phyloP scores from a whole-genome alignment of 2,329 filamentous ascomycete species.

The Fusarium begoniae region DNA sequence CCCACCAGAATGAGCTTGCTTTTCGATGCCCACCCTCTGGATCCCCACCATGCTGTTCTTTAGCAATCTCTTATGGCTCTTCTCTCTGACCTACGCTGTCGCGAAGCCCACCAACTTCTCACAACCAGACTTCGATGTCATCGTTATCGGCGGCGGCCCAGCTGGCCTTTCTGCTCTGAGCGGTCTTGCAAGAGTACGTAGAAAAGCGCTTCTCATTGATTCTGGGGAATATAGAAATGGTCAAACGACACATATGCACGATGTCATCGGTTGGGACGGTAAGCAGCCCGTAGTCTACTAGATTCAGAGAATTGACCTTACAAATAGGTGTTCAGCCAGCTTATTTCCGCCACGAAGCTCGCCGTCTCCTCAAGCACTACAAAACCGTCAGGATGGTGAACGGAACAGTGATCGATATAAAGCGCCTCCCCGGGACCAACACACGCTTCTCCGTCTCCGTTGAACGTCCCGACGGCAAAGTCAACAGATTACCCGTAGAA shows the following conservation, averaged over 20 bases:
- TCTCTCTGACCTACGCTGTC: conserved; percentile 14
- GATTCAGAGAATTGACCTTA: background rate
- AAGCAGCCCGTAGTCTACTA: background rate
- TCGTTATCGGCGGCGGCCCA: conserved; percentile 67
- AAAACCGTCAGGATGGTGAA: conserved; percentile 60
- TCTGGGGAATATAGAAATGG: conserved; percentile 67
- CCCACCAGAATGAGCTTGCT: background rate
- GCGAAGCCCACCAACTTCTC: no score
- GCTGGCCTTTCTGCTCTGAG: conserved; percentile 64
- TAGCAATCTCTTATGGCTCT: conserved; percentile 14
- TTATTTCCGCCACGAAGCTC: conserved; percentile 63
- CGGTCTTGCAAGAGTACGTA: conserved; percentile 66
- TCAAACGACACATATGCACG: conserved; percentile 67
- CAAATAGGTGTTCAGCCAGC: conserved; percentile 61
- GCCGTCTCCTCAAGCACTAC: conserved; percentile 62
- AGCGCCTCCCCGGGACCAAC: conserved; percentile 47
- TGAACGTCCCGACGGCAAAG: background rate
- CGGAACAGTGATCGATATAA: conserved; percentile 59
- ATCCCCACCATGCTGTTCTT: conserved; percentile 28
- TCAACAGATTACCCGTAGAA: no score
- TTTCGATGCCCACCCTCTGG: no score
- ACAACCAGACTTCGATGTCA: conserved; percentile 52
- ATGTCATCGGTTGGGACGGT: conserved; percentile 69
- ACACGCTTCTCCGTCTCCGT: conserved; percentile 56
- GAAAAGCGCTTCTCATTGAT: conserved; percentile 65